phyloP scores from a whole-genome alignment of 306 rosid genomes.

The Corylus americana region DNA sequence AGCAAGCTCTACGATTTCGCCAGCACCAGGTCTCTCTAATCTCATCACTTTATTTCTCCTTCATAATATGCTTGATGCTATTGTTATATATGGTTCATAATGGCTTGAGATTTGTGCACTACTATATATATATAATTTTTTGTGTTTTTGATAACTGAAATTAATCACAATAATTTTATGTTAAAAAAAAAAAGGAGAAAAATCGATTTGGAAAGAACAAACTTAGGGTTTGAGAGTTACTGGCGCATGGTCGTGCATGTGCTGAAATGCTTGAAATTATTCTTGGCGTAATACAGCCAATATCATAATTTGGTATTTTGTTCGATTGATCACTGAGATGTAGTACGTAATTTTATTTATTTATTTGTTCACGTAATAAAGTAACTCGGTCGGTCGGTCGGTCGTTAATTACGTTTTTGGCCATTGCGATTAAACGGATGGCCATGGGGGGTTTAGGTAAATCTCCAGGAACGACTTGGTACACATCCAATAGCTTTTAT shows the following conservation, averaged over 20 bases:
- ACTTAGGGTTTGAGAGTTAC: not conserved
- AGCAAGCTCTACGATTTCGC: constrained; percentile 83
- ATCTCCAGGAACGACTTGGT: not conserved
- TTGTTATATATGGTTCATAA: not conserved
- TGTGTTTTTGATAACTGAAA: not conserved
- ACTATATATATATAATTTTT: too few relatives aligned
- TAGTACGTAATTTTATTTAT: not conserved
- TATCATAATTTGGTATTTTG: not conserved
- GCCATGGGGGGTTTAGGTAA: not conserved
- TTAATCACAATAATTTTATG: not conserved
- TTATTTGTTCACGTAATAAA: not conserved
- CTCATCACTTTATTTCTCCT: not conserved
- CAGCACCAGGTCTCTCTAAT: constrained; percentile 54
- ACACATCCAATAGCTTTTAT: not conserved
- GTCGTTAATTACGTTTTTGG: not conserved
- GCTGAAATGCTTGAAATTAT: not conserved
- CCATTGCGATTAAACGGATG: not conserved
- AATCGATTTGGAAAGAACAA: not conserved
- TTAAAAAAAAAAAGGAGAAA: not conserved
- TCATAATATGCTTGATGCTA: not conserved
- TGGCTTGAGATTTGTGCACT: not conserved
- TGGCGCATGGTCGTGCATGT: constrained; percentile 3
- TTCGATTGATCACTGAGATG: not conserved
- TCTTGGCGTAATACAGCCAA: not conserved
- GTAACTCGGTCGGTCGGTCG: not conserved